Evolutionary conservation across 2,329 filamentous ascomycete species (phyloP).

Genomic region (Paecilomyces fulvus): DNA sequence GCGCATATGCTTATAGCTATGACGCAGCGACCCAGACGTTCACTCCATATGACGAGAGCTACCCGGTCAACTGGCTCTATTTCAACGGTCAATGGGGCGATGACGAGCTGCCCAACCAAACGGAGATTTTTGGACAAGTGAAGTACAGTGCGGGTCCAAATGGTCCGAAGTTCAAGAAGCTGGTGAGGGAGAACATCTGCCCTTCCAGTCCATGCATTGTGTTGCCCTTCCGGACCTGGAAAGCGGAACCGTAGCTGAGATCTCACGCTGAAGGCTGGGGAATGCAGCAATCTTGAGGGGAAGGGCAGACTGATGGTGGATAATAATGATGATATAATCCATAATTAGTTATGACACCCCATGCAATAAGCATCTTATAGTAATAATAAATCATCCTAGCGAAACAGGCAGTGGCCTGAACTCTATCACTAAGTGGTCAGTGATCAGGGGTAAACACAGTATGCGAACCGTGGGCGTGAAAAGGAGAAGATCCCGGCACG

Average conservation of each 20-base stretch:
- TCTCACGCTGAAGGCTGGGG: constrained; percentile 7
- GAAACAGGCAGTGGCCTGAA: not conserved
- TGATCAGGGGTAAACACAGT: not conserved
- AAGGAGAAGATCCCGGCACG: not conserved
- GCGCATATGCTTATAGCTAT: constrained; percentile 50
- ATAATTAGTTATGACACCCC: not conserved
- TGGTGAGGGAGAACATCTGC: constrained; percentile 50
- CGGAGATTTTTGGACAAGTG: constrained; percentile 45
- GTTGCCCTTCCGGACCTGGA: constrained; percentile 26
- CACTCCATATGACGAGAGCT: constrained; percentile 36
- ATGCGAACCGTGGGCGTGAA: not conserved
- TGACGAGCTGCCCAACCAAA: constrained; percentile 45
- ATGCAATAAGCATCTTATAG: not conserved
- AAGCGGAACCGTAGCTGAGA: constrained; percentile 13
- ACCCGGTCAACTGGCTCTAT: constrained; percentile 47
- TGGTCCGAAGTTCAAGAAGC: constrained; percentile 51
- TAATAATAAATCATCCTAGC: not conserved
- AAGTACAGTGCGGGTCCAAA: constrained; percentile 53
- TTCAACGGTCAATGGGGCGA: constrained; percentile 58
- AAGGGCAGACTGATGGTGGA: not conserved
- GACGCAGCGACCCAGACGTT: constrained; percentile 36
- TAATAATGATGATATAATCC: not conserved
- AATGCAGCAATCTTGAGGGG: not conserved
- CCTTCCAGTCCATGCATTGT: constrained; percentile 42
- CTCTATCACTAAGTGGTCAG: not conserved